phyloP scores from a whole-genome alignment of 768 basidiomycete genomes.

The Galerina sulciceps region DNA sequence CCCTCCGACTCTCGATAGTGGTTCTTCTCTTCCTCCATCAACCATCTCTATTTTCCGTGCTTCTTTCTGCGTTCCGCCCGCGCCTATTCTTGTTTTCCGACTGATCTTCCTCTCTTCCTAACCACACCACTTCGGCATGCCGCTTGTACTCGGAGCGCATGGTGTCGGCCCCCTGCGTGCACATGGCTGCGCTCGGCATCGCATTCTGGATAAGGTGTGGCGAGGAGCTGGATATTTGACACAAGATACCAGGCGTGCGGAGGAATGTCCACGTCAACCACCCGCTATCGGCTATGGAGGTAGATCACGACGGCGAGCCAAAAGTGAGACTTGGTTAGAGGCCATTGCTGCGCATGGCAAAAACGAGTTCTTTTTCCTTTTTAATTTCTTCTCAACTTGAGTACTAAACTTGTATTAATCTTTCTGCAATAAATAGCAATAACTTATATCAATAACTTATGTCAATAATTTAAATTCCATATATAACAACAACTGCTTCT shows the following conservation, averaged over 20 bases:
- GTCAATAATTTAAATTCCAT: too few species aligned
- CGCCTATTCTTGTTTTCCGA: constrained; percentile 18
- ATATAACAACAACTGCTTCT: too few species aligned
- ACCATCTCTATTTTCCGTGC: constrained; percentile 16
- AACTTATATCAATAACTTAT: too few species aligned
- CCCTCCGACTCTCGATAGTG: constrained; percentile 12
- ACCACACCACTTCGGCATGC: constrained; percentile 15
- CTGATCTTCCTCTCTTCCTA: constrained; percentile 26
- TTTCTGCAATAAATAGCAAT: too few species aligned
- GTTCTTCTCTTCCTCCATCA: constrained; percentile 15
- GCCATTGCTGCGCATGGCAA: too few species aligned
- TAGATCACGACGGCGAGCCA: constrained; percentile 78
- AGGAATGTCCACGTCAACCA: constrained; percentile 85
- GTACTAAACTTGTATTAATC: too few species aligned
- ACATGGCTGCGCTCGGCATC: constrained; percentile 8
- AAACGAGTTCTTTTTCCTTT: too few species aligned
- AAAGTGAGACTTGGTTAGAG: too few species aligned
- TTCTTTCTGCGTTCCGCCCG: constrained; percentile 17
- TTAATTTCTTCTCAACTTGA: too few species aligned
- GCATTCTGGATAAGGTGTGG: constrained; percentile 26
- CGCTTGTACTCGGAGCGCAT: constrained; percentile 20
- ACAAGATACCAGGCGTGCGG: constrained; percentile 53
- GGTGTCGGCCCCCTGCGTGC: constrained; percentile 18
- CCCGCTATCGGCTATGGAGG: constrained; percentile 64
- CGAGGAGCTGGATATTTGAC: constrained; percentile 26